phyloP scores from a whole-genome alignment of 208 protist genomes.

The Trypanosoma cruzi region DNA sequence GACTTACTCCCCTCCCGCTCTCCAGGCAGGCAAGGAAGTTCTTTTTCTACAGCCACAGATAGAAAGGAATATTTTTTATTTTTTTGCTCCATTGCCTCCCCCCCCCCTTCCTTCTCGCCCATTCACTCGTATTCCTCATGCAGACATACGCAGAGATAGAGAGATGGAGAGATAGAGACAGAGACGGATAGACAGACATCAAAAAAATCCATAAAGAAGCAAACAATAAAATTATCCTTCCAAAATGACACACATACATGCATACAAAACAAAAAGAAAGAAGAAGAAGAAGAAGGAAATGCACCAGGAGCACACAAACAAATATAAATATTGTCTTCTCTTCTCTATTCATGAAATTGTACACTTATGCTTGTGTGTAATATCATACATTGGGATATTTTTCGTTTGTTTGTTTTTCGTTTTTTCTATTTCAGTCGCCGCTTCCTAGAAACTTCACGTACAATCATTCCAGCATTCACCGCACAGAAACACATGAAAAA shows the following conservation, averaged over 20 bases:
- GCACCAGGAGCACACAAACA: too few relatives aligned
- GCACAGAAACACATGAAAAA: not conserved
- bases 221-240: not conserved
- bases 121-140: not conserved
- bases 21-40: not conserved
- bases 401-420: not conserved
- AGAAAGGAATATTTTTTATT: not conserved
- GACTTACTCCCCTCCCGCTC: too few relatives aligned
- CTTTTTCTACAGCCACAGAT: not conserved
- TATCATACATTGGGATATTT: too few relatives aligned
- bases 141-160: not conserved
- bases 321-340: not conserved
- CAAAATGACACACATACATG: not conserved
- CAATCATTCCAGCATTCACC: not conserved
- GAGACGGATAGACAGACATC: not conserved
- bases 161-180: too few relatives aligned
- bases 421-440: too few relatives aligned
- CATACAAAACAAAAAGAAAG: not conserved
- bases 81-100: not conserved
- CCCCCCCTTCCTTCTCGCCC: not conserved
- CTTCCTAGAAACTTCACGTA: not conserved
- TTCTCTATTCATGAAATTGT: conserved; percentile 5
- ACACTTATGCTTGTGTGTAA: too few relatives aligned
- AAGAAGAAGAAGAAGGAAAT: not conserved
- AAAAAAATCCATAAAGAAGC: not conserved